Evolutionary conservation across 2,329 filamentous ascomycete genomes (phyloP).

Genomic region (Fusarium begoniae): DNA sequence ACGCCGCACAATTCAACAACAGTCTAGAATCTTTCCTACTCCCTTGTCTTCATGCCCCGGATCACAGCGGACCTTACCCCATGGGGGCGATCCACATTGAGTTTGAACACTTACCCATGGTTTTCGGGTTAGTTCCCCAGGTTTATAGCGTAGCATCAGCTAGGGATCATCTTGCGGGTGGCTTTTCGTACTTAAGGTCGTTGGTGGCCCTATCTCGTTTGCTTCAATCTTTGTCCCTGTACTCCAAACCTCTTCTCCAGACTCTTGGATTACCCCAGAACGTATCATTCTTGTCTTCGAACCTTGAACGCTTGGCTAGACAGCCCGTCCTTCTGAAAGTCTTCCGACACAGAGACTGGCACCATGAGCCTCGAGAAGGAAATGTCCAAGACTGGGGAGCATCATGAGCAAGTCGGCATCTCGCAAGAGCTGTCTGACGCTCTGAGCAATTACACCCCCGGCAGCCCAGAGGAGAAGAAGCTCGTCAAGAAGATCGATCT

Average conservation of each 20-base stretch:
- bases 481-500: neutral
- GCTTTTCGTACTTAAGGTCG: neutral
- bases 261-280: neutral
- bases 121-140: neutral
- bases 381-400: neutral
- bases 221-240: too few relatives aligned
- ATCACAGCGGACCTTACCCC: neutral
- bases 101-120: neutral
- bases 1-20: neutral
- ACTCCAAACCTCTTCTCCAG: neutral
- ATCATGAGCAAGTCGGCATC: neutral
- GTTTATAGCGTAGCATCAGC: neutral
- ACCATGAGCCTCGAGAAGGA: neutral
- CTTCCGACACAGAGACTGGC: neutral
- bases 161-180: neutral
- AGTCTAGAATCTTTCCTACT: neutral
- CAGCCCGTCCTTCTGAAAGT: neutral
- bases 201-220: neutral
- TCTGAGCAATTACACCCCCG: neutral
- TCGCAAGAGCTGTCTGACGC: neutral
- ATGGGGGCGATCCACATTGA: neutral
- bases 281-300: too few relatives aligned
- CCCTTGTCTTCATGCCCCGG: neutral
- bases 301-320: neutral
- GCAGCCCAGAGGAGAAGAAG: neutral